These are phyloP conservation scores for Cladosporium halotolerans DNA, from an alignment of 2,329 filamentous ascomycete species.

Conservation along the genomic window DNA sequence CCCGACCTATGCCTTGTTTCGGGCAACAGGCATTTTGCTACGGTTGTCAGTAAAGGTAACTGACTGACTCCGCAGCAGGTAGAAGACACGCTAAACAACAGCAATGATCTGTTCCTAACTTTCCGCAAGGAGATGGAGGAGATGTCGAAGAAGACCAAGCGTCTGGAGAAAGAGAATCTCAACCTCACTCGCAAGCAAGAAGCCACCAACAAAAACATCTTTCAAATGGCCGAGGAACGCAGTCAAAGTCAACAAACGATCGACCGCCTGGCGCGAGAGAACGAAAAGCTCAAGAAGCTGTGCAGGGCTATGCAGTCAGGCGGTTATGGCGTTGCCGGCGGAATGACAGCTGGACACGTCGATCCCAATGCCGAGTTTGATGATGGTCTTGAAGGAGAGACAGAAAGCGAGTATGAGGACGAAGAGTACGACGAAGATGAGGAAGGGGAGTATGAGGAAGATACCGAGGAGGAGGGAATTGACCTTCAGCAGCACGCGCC, in stretches of 20 bases:
- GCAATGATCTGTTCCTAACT: constrained; percentile 92
- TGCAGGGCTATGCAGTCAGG: constrained; percentile 96
- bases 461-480: constrained; percentile 49
- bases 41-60: constrained; percentile 20
- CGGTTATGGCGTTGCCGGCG: constrained; percentile 56
- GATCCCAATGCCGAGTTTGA: constrained; percentile 23
- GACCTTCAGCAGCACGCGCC: constrained; percentile 17
- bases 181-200: constrained; percentile 88
- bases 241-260: constrained; percentile 67
- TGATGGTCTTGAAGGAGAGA: constrained; percentile 40
- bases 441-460: constrained; percentile 59
- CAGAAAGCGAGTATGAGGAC: constrained; percentile 61
- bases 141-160: constrained; percentile 98
- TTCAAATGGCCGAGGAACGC: constrained; percentile 94
- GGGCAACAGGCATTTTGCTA: constrained; percentile 8
- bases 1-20: not conserved
- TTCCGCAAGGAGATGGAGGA: constrained; percentile 99
- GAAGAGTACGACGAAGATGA: constrained; percentile 51
- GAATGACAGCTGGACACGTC: constrained; percentile 8
- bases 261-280: constrained; percentile 75
- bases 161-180: constrained; percentile 93
- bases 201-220: constrained; percentile 85
- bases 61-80: constrained; percentile 61
- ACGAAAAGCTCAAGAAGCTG: constrained; percentile 85
- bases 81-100: constrained; percentile 96